phyloP scores from a whole-genome alignment of 2,329 filamentous ascomycete genomes.

The Hymenoscyphus repandus region DNA sequence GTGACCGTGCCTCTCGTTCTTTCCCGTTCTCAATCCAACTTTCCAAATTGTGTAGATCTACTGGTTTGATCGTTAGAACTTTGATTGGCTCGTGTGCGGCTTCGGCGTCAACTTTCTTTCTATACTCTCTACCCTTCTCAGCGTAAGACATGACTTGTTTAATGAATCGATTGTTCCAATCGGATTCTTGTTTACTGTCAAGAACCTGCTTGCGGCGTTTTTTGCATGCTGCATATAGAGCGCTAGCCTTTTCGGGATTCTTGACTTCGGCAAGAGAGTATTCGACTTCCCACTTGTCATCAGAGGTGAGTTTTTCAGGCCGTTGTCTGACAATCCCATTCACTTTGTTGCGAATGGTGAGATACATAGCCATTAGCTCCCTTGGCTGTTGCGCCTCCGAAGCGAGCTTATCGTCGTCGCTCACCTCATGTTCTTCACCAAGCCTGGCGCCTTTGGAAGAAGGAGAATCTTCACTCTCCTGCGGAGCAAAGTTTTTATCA shows the following conservation, averaged over 20 bases:
- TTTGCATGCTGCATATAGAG: conserved; percentile 52
- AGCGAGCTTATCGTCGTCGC: neutral
- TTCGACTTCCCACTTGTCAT: conserved; percentile 65
- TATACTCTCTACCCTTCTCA: conserved; percentile 51
- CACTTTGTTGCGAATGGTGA: conserved; percentile 68
- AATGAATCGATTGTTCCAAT: conserved; percentile 26
- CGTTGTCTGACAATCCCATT: conserved; percentile 60
- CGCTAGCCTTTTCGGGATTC: conserved; percentile 35
- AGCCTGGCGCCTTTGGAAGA: neutral
- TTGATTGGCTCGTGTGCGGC: conserved; percentile 39
- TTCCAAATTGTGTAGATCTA: neutral
- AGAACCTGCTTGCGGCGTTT: conserved; percentile 45
- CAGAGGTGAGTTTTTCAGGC: conserved; percentile 42
- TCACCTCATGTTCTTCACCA: conserved; percentile 11
- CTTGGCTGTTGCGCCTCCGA: neutral
- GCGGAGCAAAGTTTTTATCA: too few species aligned
- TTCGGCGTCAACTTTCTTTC: conserved; percentile 47
- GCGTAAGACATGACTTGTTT: conserved; percentile 41
- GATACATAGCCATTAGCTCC: conserved; percentile 45
- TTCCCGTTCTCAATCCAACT: conserved; percentile 1
- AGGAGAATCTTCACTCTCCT: too few species aligned
- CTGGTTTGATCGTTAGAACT: neutral
- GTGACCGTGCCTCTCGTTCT: neutral
- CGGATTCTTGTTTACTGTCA: conserved; percentile 31
- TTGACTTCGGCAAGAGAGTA: conserved; percentile 67